Evolutionary conservation across 768 basidiomycete genomes (phyloP).

Genomic region (Tricholoma saponaceum): DNA sequence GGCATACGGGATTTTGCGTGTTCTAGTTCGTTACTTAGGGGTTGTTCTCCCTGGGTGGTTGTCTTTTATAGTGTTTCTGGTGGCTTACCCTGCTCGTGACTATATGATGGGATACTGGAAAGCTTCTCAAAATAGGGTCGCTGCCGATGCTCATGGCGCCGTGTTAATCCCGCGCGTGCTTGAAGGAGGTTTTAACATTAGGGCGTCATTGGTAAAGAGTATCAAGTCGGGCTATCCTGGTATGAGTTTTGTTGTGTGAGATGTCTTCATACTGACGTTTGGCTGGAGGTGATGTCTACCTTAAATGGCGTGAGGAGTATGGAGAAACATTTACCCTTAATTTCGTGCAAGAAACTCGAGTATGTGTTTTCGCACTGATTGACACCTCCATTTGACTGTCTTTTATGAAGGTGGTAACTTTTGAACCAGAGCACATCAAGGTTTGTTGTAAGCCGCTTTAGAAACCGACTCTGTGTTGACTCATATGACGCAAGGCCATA

Average conservation of each 20-base stretch:
- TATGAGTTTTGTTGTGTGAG: conserved; percentile 10
- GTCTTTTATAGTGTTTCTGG: background rate
- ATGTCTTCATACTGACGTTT: background rate
- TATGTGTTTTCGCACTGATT: conserved; percentile 7
- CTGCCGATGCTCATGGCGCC: conserved; percentile 29
- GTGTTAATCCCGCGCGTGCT: conserved; percentile 26
- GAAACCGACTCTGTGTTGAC: background rate
- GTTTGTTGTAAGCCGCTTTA: background rate
- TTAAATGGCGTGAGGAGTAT: conserved; percentile 17
- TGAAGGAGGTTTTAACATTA: conserved; percentile 18
- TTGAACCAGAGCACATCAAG: conserved; percentile 40
- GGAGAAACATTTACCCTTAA: conserved; percentile 23
- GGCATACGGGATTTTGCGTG: background rate
- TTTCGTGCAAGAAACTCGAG: conserved; percentile 27
- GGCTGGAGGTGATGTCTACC: background rate
- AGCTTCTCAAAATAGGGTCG: background rate
- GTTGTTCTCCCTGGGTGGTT: background rate
- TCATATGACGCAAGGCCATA: conserved; percentile 17
- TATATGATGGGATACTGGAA: background rate
- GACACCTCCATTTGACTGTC: background rate
- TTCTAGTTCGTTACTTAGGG: background rate
- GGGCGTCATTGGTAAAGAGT: conserved; percentile 16
- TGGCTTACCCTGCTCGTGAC: background rate
- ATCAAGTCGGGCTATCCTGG: conserved; percentile 31
- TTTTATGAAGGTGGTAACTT: conserved; percentile 34